These are phyloP conservation scores for Hypoxylon fuscum DNA, from an alignment of 495 filamentous ascomycete species.

Conservation along the genomic window DNA sequence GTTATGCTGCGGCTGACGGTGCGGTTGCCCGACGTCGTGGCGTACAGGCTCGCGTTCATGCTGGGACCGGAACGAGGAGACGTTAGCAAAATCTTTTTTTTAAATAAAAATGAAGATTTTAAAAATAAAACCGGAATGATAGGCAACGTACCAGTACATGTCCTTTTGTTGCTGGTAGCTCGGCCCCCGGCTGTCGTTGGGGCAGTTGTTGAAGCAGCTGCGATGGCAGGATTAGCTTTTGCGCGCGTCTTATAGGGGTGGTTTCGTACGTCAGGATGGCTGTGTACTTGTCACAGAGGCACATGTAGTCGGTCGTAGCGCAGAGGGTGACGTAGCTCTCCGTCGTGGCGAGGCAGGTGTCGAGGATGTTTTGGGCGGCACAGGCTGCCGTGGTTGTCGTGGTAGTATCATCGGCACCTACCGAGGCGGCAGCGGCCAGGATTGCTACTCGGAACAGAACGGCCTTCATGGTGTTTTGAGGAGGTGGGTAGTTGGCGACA, in stretches of 20 bases:
- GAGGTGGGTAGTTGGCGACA: too few species aligned
- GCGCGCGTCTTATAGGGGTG: background rate
- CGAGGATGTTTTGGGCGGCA: slow-evolving; percentile 55
- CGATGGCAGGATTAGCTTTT: too few species aligned
- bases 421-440: slow-evolving; percentile 42
- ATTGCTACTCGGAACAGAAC: slow-evolving; percentile 43
- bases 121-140: too few species aligned
- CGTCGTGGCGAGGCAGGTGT: slow-evolving; percentile 51
- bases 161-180: slow-evolving; percentile 45
- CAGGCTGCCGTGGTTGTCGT: slow-evolving; percentile 45
- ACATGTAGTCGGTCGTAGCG: slow-evolving; percentile 48
- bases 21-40: slow-evolving; percentile 21
- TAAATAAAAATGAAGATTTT: too few species aligned
- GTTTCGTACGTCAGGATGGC: slow-evolving; percentile 51
- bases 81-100: too few species aligned
- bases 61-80: background rate
- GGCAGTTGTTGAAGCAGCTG: slow-evolving; percentile 62
- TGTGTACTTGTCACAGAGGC: slow-evolving; percentile 49
- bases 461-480: slow-evolving; percentile 51
- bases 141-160: slow-evolving; percentile 48
- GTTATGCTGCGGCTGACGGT: slow-evolving; percentile 22
- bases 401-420: slow-evolving; percentile 5
- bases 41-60: slow-evolving; percentile 32
- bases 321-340: slow-evolving; percentile 50
- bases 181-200: slow-evolving; percentile 47